These are phyloP conservation scores for Flaveria bidentis DNA, from an alignment of 129 eudicot species.

Conservation along the genomic window DNA sequence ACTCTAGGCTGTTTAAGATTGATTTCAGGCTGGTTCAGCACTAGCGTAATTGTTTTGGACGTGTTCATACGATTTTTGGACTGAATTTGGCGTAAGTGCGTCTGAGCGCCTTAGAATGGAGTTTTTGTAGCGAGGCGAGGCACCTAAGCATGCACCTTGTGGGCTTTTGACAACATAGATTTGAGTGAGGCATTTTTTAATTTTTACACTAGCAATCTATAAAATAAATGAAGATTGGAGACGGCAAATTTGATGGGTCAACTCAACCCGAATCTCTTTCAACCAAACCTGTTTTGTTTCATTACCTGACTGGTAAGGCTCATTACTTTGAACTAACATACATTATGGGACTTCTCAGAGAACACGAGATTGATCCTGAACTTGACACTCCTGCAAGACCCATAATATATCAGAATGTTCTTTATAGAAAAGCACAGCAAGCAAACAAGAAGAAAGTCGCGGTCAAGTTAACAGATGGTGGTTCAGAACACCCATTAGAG, in stretches of 20 bases:
- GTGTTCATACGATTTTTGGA: too few species aligned
- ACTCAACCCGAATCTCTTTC: neutral
- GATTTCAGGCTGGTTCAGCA: too few species aligned
- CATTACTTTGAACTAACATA: neutral
- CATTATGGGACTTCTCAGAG: slow-evolving; percentile 37
- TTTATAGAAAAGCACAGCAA: slow-evolving; percentile 30
- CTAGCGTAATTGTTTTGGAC: too few species aligned
- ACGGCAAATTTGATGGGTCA: neutral
- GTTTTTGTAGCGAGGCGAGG: too few species aligned
- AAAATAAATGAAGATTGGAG: neutral
- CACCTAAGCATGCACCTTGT: too few species aligned
- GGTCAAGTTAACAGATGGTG: slow-evolving; percentile 26
- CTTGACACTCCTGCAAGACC: slow-evolving; percentile 58
- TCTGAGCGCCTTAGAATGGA: too few species aligned
- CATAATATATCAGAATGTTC: slow-evolving; percentile 44
- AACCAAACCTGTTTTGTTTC: neutral
- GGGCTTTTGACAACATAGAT: neutral
- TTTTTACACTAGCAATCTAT: neutral
- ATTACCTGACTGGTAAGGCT: neutral
- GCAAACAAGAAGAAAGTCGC: slow-evolving; percentile 9
- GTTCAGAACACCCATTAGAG: slow-evolving; percentile 36
- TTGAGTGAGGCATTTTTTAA: neutral
- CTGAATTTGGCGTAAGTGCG: too few species aligned
- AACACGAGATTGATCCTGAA: slow-evolving; percentile 59
- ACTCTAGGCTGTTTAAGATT: too few species aligned